Evolutionary conservation across 192 early-diverging fungal species (phyloP), one percentile per base, ranked within the genome.

Genomic region (Coemansia sp.): DNA sequence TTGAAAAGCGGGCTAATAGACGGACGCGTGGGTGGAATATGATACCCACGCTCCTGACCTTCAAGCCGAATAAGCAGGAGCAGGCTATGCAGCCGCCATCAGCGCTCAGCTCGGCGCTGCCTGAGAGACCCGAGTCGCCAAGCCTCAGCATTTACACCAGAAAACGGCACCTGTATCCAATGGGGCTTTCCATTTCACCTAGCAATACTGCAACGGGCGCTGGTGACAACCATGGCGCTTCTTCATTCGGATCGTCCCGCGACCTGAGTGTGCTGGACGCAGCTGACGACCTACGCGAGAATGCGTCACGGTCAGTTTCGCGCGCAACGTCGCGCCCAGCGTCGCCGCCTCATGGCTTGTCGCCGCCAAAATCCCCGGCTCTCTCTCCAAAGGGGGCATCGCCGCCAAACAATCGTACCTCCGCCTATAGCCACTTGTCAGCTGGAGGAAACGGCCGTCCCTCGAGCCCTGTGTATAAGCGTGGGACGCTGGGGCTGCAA

Each of bases 1-100:
- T 64, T 7, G 70, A 76, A 16, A 63, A 51, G 37, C 48, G 52
- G 33, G 30, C 56, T 7, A 61, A 48, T 21, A 70, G 79, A 5
- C 66, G 79, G 15, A 58, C 79, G n/a, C 73, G 72, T 30, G 79
- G 79, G 16, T 81, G 79, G 79, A 73, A 64, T 53, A 81, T 81
- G 79, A 81, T 81, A 30, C 79, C 79, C 7, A 72, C 73, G 30
- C 64, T 81, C 49, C 70, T 81, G 31, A 69, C 73, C 15, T 81
- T 81, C 48, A 75, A 67, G 13, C 49, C 58, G 0, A 61, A 62
- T 33, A 60, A 59, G 45, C 7, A 58, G 2, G 61, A 64, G 48
- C 45, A 55, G 63, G 48, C 63, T 23, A 26, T 53, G 46, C 46
- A 35, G 31, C 33, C 18, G 6, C 59, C 59, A 7, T 21, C 45